Percentiles rank a stretch among this genome's conserved stretches.
phyloP scores from a whole-genome alignment of 2,329 filamentous ascomycete species.

The Venturia asperata region DNA sequence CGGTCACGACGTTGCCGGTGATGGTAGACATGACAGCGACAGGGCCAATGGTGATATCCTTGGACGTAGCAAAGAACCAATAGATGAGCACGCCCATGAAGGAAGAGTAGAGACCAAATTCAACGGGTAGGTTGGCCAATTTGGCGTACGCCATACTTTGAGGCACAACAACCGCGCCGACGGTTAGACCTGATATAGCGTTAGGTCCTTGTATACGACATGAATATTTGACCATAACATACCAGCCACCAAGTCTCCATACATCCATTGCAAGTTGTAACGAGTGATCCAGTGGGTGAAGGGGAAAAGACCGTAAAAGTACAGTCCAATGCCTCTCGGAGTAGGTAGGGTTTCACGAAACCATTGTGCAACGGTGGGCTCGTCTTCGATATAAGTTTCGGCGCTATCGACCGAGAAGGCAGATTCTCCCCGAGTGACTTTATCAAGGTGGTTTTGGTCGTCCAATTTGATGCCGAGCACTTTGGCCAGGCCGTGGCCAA shows the following conservation, averaged over 20 bases:
- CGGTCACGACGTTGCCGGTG: conserved; percentile 67
- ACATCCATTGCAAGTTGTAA: conserved; percentile 86
- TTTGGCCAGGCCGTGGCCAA: conserved; percentile 70
- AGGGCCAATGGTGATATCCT: conserved; percentile 93
- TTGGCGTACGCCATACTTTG: conserved; percentile 93
- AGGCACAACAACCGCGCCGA: conserved; percentile 75
- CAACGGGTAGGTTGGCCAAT: conserved; percentile 65
- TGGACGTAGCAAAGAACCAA: conserved; percentile 96
- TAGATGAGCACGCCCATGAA: conserved; percentile 93
- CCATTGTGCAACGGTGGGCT: conserved; percentile 70
- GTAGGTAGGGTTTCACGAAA: conserved; percentile 57
- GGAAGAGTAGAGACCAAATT: conserved; percentile 86
- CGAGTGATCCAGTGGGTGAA: conserved; percentile 81
- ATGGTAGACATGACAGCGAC: conserved; percentile 92
- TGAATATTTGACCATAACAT: conserved; percentile 28
- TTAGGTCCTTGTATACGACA: conserved; percentile 21
- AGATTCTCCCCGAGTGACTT: conserved; percentile 70
- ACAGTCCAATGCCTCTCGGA: conserved; percentile 47
- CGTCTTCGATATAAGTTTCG: conserved; percentile 75
- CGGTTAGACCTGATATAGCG: conserved; percentile 49
- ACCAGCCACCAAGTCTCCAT: conserved; percentile 86
- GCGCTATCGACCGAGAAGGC: conserved; percentile 65
- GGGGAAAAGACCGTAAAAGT: conserved; percentile 70
- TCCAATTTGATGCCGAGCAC: conserved; percentile 66
- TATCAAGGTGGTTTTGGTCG: conserved; percentile 41